Conservation (phyloP, 257 asterid genomes). For the Eustoma russellianum region DNA sequence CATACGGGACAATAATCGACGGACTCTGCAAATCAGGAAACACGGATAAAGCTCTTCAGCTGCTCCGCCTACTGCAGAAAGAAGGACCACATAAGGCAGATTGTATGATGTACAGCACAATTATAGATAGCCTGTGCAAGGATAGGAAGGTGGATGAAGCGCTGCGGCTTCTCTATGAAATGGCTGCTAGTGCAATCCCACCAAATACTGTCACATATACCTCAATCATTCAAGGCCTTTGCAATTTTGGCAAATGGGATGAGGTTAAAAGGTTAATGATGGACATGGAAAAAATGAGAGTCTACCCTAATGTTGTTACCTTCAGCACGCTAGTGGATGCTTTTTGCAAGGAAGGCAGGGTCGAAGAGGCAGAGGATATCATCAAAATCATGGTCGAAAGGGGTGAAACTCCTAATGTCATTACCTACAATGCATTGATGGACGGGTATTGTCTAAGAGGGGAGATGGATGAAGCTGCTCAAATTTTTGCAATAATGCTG, state of each 20-base stretch:
- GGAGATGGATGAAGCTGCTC: not conserved
- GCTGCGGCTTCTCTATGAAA: not conserved
- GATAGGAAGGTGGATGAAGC: conserved; percentile 15
- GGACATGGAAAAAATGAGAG: conserved; percentile 3
- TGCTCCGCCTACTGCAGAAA: too few species aligned
- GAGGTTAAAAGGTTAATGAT: conserved; percentile 4
- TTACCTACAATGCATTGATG: conserved; percentile 4
- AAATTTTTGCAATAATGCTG: not conserved
- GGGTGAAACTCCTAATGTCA: not conserved
- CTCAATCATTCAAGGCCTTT: conserved; percentile 10
- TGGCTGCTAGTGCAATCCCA: conserved; percentile 10
- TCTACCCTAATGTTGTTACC: not conserved
- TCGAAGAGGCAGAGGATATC: not conserved
- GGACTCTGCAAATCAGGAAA: too few species aligned
- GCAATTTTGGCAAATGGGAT: conserved; percentile 10
- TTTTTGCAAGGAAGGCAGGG: conserved; percentile 12
- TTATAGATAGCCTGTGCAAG: conserved; percentile 17
- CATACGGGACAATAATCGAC: too few species aligned
- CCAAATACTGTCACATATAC: conserved; percentile 9
- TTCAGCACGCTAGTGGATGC: conserved; percentile 5
- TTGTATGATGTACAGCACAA: too few species aligned
- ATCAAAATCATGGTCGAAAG: not conserved
- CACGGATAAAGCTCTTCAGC: too few species aligned
- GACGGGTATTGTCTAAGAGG: conserved; percentile 9
- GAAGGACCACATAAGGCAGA: too few species aligned